These are phyloP conservation scores for Corylus heterophylla DNA, from an alignment of 306 rosid species.

Conservation along the genomic window DNA sequence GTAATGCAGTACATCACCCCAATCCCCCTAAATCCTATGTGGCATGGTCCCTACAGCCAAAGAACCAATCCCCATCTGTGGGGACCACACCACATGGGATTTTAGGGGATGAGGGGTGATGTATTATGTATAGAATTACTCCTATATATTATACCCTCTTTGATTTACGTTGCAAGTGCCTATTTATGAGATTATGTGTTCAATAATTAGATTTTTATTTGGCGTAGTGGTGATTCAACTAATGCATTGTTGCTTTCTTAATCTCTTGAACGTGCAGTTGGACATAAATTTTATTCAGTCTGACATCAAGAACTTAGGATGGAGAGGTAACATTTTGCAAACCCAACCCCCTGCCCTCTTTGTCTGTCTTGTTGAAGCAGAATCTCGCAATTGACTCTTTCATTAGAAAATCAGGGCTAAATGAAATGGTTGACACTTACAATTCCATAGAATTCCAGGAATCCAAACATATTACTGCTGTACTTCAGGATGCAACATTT, in stretches of 20 bases:
- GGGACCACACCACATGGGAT: no score
- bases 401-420: not conserved
- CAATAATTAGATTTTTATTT: conserved; percentile 23
- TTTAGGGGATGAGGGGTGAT: no score
- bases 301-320: conserved; percentile 56
- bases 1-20: no score
- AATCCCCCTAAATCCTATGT: no score
- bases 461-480: not conserved
- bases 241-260: conserved; percentile 32
- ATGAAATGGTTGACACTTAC: not conserved
- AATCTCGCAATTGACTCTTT: conserved; percentile 6
- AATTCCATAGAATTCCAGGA: not conserved
- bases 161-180: not conserved
- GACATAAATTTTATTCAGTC: conserved; percentile 75
- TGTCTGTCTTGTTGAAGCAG: conserved; percentile 17
- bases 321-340: conserved; percentile 61
- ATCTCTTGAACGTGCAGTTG: conserved; percentile 60
- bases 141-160: not conserved
- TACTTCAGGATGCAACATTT: conserved; percentile 3
- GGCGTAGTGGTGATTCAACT: conserved; percentile 9
- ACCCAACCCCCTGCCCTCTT: not conserved
- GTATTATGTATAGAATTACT: no score
- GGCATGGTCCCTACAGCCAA: no score
- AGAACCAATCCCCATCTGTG: no score
- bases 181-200: conserved; percentile 8